A percentile compares a stretch with the other conserved stretches of the same genome.
phyloP scores from a whole-genome alignment of 2,329 filamentous ascomycete genomes.

The Colletotrichum sp. region DNA sequence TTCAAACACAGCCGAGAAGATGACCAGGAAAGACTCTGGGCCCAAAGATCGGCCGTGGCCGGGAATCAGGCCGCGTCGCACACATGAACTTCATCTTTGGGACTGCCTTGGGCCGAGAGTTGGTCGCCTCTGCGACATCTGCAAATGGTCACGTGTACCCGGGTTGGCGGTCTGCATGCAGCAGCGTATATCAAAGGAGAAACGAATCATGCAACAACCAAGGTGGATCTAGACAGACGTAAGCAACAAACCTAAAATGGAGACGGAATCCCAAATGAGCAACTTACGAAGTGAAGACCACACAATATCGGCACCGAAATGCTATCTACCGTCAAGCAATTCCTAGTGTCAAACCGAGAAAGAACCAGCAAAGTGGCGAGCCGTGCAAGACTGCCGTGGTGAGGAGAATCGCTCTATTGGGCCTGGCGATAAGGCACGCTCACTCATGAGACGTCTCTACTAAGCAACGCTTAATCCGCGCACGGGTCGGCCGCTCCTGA shows the following conservation, averaged over 20 bases:
- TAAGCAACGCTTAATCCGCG: conserved; percentile 5
- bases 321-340: not conserved
- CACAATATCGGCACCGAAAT: not conserved
- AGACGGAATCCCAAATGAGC: not conserved
- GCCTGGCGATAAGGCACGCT: conserved; percentile 19
- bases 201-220: not conserved
- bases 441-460: conserved; percentile 12
- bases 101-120: not conserved
- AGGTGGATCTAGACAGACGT: not conserved
- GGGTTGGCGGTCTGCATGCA: not conserved
- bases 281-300: not conserved
- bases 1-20: not conserved
- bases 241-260: not conserved
- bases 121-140: not conserved
- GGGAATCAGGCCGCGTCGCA: not conserved
- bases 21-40: not conserved
- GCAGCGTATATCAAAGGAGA: not conserved
- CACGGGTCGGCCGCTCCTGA: not conserved
- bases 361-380: not conserved
- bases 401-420: conserved; percentile 22
- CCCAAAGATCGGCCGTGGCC: not conserved
- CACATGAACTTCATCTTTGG: not conserved
- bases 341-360: not conserved
- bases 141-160: not conserved
- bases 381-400: not conserved